Percentiles rank a stretch among this genome's conserved stretches.
Conservation (phyloP, 768 basidiomycete species). For the Inosperma sp. region DNA sequence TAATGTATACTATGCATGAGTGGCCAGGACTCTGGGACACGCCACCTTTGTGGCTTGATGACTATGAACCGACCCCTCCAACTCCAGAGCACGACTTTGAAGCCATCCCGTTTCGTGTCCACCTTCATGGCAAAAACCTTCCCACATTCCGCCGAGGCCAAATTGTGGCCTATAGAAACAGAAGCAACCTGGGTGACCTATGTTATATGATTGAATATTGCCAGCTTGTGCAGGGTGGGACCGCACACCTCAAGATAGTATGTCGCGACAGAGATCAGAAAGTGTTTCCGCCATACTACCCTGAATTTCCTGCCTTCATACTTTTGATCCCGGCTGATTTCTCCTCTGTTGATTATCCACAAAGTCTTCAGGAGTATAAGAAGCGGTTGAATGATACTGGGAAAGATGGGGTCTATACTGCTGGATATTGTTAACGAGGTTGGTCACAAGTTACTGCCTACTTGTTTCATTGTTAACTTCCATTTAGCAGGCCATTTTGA, state of each 20-base stretch:
- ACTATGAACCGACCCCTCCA: background rate
- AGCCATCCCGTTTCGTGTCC: background rate
- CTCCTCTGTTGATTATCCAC: background rate
- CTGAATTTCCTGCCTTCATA: background rate
- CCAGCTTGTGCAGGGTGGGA: background rate
- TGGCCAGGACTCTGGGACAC: constrained; percentile 1
- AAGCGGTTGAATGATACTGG: background rate
- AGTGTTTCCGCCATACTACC: background rate
- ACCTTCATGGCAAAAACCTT: background rate
- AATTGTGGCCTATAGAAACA: background rate
- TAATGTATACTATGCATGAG: background rate
- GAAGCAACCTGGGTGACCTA: background rate
- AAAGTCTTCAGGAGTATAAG: background rate
- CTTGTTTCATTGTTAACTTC: too few relatives aligned
- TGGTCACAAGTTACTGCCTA: background rate
- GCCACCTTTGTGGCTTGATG: background rate
- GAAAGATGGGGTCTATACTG: background rate
- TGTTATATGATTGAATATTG: background rate
- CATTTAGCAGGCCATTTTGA: too few relatives aligned
- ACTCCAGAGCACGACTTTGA: background rate
- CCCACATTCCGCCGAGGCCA: background rate
- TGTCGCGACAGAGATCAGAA: constrained; percentile 1
- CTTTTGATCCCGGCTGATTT: background rate
- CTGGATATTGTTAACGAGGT: background rate
- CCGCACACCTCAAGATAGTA: background rate